Conservation (phyloP, 768 basidiomycete species). For the Cystobasidium onofrii region DNA sequence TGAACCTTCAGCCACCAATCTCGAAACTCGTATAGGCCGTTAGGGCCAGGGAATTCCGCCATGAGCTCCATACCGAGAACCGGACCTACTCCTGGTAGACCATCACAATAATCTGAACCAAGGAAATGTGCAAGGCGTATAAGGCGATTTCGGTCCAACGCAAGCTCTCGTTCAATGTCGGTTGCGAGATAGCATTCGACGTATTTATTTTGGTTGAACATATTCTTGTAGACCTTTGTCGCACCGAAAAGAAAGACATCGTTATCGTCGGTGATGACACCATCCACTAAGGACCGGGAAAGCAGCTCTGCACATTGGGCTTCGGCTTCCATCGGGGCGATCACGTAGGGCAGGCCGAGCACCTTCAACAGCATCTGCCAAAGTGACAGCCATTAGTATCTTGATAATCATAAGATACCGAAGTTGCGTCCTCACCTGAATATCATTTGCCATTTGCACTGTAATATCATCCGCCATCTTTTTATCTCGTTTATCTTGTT, state of each 20-base stretch:
- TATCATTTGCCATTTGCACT: constrained; percentile 85
- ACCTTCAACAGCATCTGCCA: constrained; percentile 73
- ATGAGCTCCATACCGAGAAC: constrained; percentile 93
- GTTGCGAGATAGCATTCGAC: constrained; percentile 85
- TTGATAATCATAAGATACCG: too few relatives aligned
- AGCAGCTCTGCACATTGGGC: constrained; percentile 94
- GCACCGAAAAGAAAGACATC: constrained; percentile 98
- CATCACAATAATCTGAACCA: constrained; percentile 94
- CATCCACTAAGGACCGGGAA: constrained; percentile 76
- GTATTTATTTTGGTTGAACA: constrained; percentile 99
- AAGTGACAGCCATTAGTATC: background rate
- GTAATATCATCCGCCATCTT: constrained; percentile 92
- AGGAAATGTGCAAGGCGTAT: constrained; percentile 85
- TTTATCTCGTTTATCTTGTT: constrained; percentile 78
- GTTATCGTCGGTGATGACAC: constrained; percentile 97
- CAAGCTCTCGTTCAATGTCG: constrained; percentile 79
- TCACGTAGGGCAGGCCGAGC: constrained; percentile 96
- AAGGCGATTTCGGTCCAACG: constrained; percentile 74
- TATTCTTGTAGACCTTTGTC: constrained; percentile 91
- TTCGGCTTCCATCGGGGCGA: constrained; percentile 98
- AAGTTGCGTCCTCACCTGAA: constrained; percentile 56
- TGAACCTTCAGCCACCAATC: constrained; percentile 95
- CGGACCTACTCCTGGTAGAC: constrained; percentile 81
- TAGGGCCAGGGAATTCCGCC: constrained; percentile 79
- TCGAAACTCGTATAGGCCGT: constrained; percentile 70